Percentiles rank a stretch among this genome's conserved stretches.
These are phyloP conservation scores for Yamagishiella unicocca DNA, from an alignment of 139 green algal species.

Conservation along the genomic window DNA sequence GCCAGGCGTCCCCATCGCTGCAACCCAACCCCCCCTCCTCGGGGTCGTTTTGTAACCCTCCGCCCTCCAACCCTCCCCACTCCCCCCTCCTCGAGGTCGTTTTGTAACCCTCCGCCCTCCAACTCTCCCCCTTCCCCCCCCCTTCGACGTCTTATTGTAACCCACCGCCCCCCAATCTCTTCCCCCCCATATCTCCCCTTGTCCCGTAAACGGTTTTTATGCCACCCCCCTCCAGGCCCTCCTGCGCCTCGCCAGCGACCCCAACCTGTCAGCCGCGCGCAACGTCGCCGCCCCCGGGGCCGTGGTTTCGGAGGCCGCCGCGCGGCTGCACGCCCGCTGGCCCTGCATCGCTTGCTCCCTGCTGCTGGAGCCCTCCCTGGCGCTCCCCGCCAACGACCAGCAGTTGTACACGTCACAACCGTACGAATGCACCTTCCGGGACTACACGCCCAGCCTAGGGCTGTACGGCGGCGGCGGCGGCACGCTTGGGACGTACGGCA, in stretches of 20 bases:
- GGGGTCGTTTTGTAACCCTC: too few relatives aligned
- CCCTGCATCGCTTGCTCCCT: neutral
- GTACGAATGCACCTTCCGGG: slow-evolving; percentile 43
- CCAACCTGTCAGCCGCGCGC: neutral
- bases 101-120: too few relatives aligned
- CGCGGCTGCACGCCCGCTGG: slow-evolving; percentile 18
- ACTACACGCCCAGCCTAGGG: slow-evolving; percentile 39
- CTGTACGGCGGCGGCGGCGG: slow-evolving; percentile 28
- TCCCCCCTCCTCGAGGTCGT: too few relatives aligned
- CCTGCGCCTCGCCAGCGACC: slow-evolving; percentile 1
- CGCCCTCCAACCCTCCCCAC: too few relatives aligned
- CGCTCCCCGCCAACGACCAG: slow-evolving; percentile 1
- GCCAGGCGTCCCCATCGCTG: too few relatives aligned
- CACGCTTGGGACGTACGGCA: slow-evolving; percentile 27
- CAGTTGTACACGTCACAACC: slow-evolving; percentile 10
- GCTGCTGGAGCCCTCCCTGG: slow-evolving; percentile 30
- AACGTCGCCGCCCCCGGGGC: neutral
- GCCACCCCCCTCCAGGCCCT: slow-evolving; percentile 26
- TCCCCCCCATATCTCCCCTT: neutral
- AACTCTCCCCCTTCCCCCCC: too few relatives aligned
- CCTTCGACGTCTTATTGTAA: too few relatives aligned
- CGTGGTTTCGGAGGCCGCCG: neutral
- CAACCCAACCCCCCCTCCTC: too few relatives aligned
- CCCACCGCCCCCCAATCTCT: neutral
- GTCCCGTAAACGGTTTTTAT: too few relatives aligned